A percentile compares a stretch with the other conserved stretches of the same genome.
Conservation (phyloP, 768 basidiomycete genomes). For the Rhodotorula diobovata region DNA sequence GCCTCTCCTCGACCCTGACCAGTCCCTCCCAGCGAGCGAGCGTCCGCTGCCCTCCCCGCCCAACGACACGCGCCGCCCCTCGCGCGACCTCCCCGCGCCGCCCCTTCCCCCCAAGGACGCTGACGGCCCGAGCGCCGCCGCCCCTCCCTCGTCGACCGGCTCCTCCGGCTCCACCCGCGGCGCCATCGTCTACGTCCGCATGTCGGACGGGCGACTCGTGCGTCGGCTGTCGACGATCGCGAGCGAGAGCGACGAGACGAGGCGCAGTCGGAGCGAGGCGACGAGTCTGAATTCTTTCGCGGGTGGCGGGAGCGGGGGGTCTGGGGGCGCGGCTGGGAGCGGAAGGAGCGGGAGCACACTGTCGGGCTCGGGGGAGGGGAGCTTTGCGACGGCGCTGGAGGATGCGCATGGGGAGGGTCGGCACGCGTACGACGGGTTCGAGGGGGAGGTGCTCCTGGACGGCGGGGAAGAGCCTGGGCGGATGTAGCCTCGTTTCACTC, state of each 20-base stretch:
- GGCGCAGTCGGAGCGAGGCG: background rate
- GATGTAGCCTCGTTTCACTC: too few species aligned
- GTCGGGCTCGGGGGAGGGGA: background rate
- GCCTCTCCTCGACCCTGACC: background rate
- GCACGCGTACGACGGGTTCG: background rate
- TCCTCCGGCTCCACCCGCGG: conserved; percentile 13
- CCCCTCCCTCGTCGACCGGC: background rate
- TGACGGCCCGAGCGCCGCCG: too few species aligned
- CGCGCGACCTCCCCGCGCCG: background rate
- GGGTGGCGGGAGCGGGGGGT: background rate
- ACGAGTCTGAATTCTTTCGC: too few species aligned
- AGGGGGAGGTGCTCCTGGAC: background rate
- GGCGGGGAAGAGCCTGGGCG: too few species aligned
- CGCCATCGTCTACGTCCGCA: conserved; percentile 21
- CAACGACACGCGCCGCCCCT: background rate
- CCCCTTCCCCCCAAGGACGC: background rate
- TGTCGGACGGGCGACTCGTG: conserved; percentile 19
- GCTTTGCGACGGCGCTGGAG: conserved; percentile 13
- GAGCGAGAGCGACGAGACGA: background rate
- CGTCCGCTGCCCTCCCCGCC: background rate
- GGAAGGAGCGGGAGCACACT: background rate
- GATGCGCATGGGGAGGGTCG: background rate
- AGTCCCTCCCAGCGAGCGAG: too few species aligned
- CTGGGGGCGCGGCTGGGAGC: too few species aligned
- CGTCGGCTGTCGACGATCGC: conserved; percentile 24